Conservation (phyloP, 1,284 basidiomycete species). For the Sanghuangporus weigelae region DNA sequence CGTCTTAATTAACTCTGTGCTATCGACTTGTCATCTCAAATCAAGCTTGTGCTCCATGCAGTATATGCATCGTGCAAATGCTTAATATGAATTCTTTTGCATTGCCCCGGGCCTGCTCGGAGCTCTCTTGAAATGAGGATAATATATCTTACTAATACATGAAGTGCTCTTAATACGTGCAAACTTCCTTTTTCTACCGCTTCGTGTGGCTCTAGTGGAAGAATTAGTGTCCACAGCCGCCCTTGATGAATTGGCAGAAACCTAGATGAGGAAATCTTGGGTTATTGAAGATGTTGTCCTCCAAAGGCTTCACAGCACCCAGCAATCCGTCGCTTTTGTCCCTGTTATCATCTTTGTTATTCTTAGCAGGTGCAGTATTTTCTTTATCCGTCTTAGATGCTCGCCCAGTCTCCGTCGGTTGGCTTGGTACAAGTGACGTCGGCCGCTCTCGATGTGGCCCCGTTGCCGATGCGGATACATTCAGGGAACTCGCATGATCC, state of each 20-base stretch:
- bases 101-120: too few species aligned
- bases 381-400: too few species aligned
- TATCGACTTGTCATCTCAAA: background rate
- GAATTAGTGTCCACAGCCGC: background rate
- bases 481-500: background rate
- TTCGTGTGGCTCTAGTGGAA: background rate
- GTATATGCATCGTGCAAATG: background rate
- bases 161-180: too few species aligned
- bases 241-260: background rate
- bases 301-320: background rate
- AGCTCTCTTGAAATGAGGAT: too few species aligned
- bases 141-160: too few species aligned
- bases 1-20: constrained; percentile 35
- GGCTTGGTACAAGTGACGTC: too few species aligned
- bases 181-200: too few species aligned
- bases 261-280: background rate
- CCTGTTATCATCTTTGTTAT: background rate
- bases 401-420: too few species aligned
- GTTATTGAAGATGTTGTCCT: background rate
- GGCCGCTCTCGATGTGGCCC: too few species aligned
- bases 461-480: background rate
- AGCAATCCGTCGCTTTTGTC: background rate
- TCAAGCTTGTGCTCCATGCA: background rate
- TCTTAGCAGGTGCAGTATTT: background rate
- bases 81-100: too few species aligned